These are phyloP conservation scores for Nicotiana paniculata DNA, from an alignment of 257 asterid species.

Conservation along the genomic window DNA sequence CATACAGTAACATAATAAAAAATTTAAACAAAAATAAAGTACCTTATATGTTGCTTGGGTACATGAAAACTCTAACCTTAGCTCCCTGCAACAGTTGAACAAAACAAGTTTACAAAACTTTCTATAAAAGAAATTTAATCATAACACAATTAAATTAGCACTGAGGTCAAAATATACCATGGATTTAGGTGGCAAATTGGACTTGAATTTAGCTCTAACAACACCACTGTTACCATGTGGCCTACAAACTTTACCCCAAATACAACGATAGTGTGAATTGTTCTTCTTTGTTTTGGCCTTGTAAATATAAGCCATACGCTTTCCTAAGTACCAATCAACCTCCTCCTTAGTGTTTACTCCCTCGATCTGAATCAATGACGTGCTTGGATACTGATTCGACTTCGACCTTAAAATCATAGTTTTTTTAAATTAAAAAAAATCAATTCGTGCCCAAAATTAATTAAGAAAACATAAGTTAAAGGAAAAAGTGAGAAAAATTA, in stretches of 20 bases:
- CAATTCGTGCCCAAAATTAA: no score
- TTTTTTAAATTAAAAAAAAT: no score
- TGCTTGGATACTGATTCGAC: constrained; percentile 94
- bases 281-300: constrained; percentile 8
- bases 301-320: constrained; percentile 65
- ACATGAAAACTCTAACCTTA: constrained; percentile 16
- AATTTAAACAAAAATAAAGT: not conserved
- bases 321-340: constrained; percentile 80
- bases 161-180: constrained; percentile 3
- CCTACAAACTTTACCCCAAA: constrained; percentile 63
- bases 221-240: constrained; percentile 51
- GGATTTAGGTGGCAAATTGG: constrained; percentile 9
- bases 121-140: not conserved
- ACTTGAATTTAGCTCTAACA: constrained; percentile 10
- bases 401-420: constrained; percentile 42
- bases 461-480: no score
- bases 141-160: not conserved
- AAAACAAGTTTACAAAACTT: not conserved
- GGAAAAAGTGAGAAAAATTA: not conserved
- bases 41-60: constrained; percentile 46
- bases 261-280: not conserved
- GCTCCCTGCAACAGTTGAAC: constrained; percentile 24
- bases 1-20: not conserved
- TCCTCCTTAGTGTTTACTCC: constrained; percentile 93
- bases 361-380: constrained; percentile 77